A percentile compares a stretch with the other conserved stretches of the same genome.
phyloP scores from a whole-genome alignment of 352 stramenopile genomes.

The Phytophthora brassicae region DNA sequence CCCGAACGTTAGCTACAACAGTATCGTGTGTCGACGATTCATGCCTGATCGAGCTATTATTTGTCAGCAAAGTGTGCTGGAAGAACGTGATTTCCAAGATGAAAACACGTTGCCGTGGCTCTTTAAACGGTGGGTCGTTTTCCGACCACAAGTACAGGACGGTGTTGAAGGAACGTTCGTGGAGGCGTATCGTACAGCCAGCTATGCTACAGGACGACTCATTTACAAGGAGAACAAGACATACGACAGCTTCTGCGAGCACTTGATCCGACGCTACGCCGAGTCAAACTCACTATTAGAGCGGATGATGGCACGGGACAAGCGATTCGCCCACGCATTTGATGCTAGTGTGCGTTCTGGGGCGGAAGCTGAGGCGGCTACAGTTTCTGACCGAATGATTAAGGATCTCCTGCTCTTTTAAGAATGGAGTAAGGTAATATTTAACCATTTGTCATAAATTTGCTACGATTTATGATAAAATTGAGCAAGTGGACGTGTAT shows the following conservation, averaged over 20 bases:
- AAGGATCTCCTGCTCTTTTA: conserved; percentile 87
- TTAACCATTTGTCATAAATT: conserved; percentile 16
- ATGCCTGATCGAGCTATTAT: conserved; percentile 72
- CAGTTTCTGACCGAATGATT: conserved; percentile 78
- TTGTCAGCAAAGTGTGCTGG: conserved; percentile 83
- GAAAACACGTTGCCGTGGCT: conserved; percentile 81
- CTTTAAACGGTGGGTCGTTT: conserved; percentile 90
- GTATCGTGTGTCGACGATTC: conserved; percentile 64
- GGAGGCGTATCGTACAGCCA: conserved; percentile 81
- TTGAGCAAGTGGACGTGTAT: conserved; percentile 11
- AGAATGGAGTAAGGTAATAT: conserved; percentile 27
- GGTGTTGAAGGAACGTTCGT: conserved; percentile 78
- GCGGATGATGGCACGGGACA: conserved; percentile 81
- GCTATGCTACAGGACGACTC: conserved; percentile 77
- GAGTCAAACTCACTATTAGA: conserved; percentile 84
- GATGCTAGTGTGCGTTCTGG: conserved; percentile 40
- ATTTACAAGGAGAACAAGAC: conserved; percentile 91
- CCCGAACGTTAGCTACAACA: conserved; percentile 88
- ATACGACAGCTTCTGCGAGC: conserved; percentile 89
- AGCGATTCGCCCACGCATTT: conserved; percentile 63
- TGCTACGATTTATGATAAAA: too few relatives aligned
- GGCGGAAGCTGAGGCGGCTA: conserved; percentile 56
- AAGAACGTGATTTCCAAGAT: conserved; percentile 83
- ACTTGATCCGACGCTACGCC: conserved; percentile 84
- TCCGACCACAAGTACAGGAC: conserved; percentile 67